These are phyloP conservation scores for Aureobasidium subglaciale DNA, from an alignment of 2,329 filamentous ascomycete genomes.

Conservation along the genomic window DNA sequence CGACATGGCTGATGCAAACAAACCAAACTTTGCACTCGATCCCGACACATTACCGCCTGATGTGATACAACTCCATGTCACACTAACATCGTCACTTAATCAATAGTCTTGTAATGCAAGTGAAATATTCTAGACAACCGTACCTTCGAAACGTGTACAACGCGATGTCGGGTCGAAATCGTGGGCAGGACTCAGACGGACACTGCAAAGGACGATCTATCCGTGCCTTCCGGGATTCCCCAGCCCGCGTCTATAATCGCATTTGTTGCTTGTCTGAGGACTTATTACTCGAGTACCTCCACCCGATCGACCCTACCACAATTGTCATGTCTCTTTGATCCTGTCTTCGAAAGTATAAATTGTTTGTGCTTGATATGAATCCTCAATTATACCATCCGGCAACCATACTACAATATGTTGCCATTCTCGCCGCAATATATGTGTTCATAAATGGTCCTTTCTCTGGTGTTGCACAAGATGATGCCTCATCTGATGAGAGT, in stretches of 20 bases:
- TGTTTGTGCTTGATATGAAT: too few relatives aligned
- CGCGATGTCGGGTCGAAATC: too few relatives aligned
- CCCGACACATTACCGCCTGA: not conserved
- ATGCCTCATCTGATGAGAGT: conserved; percentile 7
- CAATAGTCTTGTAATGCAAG: too few relatives aligned
- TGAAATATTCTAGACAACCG: too few relatives aligned
- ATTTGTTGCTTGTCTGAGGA: not conserved
- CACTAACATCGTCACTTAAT: too few relatives aligned
- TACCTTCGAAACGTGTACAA: too few relatives aligned
- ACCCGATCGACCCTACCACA: too few relatives aligned
- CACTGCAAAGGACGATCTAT: not conserved
- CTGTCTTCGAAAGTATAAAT: too few relatives aligned
- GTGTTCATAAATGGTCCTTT: conserved; percentile 25
- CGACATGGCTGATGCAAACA: not conserved
- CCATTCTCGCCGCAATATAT: conserved; percentile 27
- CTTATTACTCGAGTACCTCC: too few relatives aligned
- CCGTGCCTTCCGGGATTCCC: not conserved
- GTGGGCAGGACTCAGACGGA: not conserved
- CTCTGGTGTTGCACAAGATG: not conserved
- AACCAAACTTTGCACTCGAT: not conserved
- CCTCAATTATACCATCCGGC: conserved; percentile 17
- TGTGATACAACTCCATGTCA: too few relatives aligned
- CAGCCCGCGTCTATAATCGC: not conserved
- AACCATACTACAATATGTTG: conserved; percentile 26
- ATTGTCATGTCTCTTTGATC: too few relatives aligned